Conservation (phyloP, 768 basidiomycete genomes). For the Trametes elegans region DNA sequence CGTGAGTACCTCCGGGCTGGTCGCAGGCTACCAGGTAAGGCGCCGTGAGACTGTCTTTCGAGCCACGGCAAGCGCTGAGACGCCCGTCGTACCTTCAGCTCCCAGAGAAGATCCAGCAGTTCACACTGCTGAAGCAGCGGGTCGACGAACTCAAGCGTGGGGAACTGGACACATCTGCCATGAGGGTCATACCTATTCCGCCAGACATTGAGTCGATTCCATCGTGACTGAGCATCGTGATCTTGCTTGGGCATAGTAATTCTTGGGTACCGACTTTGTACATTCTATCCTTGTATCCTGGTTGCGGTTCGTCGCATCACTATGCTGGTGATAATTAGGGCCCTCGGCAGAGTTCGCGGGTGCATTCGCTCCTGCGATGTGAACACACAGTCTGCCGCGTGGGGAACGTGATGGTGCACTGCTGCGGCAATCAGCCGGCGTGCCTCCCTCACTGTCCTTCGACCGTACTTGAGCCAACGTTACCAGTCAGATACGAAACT, state of each 20-base stretch:
- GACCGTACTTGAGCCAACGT: background rate
- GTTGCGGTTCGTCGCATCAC: background rate
- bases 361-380: no score
- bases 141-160: slow-evolving; percentile 30
- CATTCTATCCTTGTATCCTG: background rate
- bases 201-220: background rate
- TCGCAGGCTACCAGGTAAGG: slow-evolving; percentile 68
- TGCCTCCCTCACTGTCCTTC: background rate
- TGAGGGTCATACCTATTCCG: slow-evolving; percentile 16
- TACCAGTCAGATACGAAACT: background rate
- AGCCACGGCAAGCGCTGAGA: background rate
- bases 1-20: slow-evolving; percentile 74
- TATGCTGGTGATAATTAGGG: background rate
- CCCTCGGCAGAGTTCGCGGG: no score
- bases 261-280: background rate
- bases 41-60: background rate
- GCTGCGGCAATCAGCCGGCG: background rate
- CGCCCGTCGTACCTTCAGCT: slow-evolving; percentile 32
- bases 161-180: slow-evolving; percentile 9
- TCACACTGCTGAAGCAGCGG: slow-evolving; percentile 34
- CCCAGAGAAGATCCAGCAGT: slow-evolving; percentile 43
- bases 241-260: background rate
- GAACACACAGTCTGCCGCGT: background rate
- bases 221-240: no score
- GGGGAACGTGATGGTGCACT: background rate